phyloP scores from a whole-genome alignment of 345 rosid genomes.

The Bruguiera gymnorhiza region DNA sequence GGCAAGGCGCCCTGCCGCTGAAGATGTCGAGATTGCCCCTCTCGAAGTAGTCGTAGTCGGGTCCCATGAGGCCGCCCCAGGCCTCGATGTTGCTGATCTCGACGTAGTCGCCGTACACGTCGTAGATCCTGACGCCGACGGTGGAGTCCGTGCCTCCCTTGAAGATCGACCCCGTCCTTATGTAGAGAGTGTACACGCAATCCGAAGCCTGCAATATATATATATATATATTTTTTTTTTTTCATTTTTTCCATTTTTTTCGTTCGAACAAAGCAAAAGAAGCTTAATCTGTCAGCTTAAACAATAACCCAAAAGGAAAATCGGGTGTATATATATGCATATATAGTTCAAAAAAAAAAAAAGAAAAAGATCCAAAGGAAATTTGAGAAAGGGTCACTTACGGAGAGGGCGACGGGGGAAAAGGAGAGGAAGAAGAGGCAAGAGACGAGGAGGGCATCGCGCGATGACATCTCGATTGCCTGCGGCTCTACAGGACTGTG shows the following conservation, averaged over 20 bases:
- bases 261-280: no score
- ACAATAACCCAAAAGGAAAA: no score
- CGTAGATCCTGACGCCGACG: slow-evolving; percentile 52
- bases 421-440: slow-evolving; percentile 24
- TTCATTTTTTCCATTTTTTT: no score
- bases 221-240: no score
- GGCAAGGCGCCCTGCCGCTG: slow-evolving; percentile 66
- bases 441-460: not conserved
- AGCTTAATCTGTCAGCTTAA: not conserved
- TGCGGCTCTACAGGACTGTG: not conserved
- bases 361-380: not conserved
- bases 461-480: slow-evolving; percentile 4
- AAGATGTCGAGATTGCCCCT: slow-evolving; percentile 86
- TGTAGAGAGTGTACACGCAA: slow-evolving; percentile 53
- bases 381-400: slow-evolving; percentile 18
- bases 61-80: slow-evolving; percentile 91
- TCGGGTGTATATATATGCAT: no score
- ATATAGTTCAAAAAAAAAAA: not conserved
- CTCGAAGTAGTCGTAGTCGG: slow-evolving; percentile 74
- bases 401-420: slow-evolving; percentile 15
- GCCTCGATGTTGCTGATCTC: slow-evolving; percentile 47
- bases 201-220: slow-evolving; percentile 37
- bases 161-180: slow-evolving; percentile 72
- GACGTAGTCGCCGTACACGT: slow-evolving; percentile 38
- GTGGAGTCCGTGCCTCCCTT: slow-evolving; percentile 82